These are phyloP conservation scores for Cryphonectria naterciae DNA, from an alignment of 2,329 filamentous ascomycete species.

Conservation along the genomic window DNA sequence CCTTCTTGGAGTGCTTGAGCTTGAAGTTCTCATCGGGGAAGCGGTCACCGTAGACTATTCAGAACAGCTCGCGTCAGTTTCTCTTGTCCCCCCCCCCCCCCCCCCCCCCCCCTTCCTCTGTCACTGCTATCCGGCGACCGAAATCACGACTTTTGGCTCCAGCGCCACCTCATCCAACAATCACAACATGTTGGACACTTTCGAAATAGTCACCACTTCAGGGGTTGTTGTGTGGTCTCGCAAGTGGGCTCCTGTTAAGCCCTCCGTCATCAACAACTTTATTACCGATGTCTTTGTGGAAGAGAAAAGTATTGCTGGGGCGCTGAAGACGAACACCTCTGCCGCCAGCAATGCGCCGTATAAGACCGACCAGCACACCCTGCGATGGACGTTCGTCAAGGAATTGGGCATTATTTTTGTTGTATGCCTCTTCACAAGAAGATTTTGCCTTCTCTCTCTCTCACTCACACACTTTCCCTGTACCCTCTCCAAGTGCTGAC, in stretches of 20 bases:
- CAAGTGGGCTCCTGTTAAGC: conserved; percentile 77
- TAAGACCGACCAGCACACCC: conserved; percentile 88
- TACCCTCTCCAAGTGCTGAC: conserved; percentile 28
- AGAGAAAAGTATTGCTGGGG: conserved; percentile 72
- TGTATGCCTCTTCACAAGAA: conserved; percentile 52
- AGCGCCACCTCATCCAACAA: not conserved
- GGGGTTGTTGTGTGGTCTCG: conserved; percentile 97
- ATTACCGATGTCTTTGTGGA: conserved; percentile 98
- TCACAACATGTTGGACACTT: conserved; percentile 84
- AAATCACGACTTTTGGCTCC: not conserved
- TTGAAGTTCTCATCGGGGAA: conserved; percentile 95
- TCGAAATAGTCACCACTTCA: conserved; percentile 94
- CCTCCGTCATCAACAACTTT: conserved; percentile 87
- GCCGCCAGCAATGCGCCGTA: conserved; percentile 73
- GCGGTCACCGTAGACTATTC: conserved; percentile 77
- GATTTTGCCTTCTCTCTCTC: not conserved
- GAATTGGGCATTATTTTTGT: conserved; percentile 96
- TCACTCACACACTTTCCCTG: not conserved
- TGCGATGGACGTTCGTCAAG: conserved; percentile 93
- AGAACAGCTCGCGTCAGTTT: not conserved
- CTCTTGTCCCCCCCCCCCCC: not conserved
- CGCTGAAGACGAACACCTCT: conserved; percentile 62
- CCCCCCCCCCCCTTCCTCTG: too few relatives aligned
- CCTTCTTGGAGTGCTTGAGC: conserved; percentile 87
- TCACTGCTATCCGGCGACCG: not conserved